These are phyloP conservation scores for Colletotrichum sp. DNA, from an alignment of 2,329 filamentous ascomycete genomes.

Conservation along the genomic window DNA sequence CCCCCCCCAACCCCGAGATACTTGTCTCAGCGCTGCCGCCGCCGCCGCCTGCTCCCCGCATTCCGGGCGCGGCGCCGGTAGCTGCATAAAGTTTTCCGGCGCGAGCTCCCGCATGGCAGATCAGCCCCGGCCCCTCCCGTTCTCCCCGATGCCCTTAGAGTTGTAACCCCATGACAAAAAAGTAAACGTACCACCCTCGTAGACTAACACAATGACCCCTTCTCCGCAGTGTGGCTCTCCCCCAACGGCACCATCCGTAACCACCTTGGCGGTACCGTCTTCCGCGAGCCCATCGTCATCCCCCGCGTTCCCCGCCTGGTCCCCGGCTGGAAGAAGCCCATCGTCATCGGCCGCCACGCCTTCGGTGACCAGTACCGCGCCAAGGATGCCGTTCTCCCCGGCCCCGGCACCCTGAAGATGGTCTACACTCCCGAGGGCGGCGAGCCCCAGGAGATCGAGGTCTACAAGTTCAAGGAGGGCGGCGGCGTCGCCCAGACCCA, in stretches of 20 bases:
- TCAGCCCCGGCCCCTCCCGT: neutral
- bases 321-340: constrained; percentile 97
- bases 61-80: neutral
- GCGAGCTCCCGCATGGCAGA: neutral
- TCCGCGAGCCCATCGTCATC: constrained; percentile 98
- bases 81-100: neutral
- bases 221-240: constrained; percentile 84
- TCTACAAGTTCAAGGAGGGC: constrained; percentile 85
- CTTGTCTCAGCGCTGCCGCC: neutral
- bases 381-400: constrained; percentile 85
- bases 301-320: constrained; percentile 90
- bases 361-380: constrained; percentile 99
- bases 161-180: neutral
- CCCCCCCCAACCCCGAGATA: neutral
- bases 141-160: neutral
- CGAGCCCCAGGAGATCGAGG: constrained; percentile 83
- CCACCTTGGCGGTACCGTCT: constrained; percentile 88
- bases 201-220: constrained; percentile 4
- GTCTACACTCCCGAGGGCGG: constrained; percentile 89
- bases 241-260: constrained; percentile 91
- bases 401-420: constrained; percentile 89
- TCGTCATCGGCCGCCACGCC: constrained; percentile 97
- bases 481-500: constrained; percentile 90
- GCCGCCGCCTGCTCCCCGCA: neutral
- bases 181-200: neutral